phyloP scores from a whole-genome alignment of 176 grass and related monocot genomes.

The Aegilops sharonensis region DNA sequence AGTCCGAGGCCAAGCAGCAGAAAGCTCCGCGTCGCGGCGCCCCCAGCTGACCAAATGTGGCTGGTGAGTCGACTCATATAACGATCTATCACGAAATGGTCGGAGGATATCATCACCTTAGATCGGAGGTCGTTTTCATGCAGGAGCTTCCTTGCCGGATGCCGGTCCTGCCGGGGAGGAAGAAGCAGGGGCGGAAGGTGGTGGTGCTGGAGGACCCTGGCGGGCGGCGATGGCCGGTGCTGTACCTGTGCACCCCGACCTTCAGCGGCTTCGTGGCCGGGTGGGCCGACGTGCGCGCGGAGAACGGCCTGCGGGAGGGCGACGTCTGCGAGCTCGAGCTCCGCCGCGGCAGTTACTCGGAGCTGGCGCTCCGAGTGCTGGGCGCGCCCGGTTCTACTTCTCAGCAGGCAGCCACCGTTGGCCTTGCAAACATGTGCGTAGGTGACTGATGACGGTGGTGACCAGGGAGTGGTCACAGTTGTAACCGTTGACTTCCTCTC shows the following conservation, averaged over 20 bases:
- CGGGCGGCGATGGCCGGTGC: constrained; percentile 45
- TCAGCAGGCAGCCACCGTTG: background rate
- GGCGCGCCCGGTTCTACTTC: background rate
- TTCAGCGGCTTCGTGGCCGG: constrained; percentile 57
- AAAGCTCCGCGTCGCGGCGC: constrained; percentile 25
- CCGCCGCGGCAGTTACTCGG: background rate
- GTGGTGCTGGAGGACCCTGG: constrained; percentile 46
- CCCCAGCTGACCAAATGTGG: constrained; percentile 39
- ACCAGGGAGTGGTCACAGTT: too few relatives aligned
- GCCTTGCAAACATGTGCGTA: background rate
- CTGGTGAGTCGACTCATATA: constrained; percentile 43
- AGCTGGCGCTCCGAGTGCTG: constrained; percentile 34
- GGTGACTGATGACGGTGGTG: background rate
- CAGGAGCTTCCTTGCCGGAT: constrained; percentile 53
- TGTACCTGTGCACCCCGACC: constrained; percentile 45
- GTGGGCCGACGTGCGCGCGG: constrained; percentile 45
- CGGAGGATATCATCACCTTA: background rate
- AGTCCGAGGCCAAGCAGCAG: constrained; percentile 16
- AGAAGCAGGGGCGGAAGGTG: constrained; percentile 51
- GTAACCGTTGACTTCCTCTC: too few relatives aligned
- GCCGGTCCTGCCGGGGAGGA: constrained; percentile 37
- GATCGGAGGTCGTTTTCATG: background rate
- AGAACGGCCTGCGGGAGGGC: constrained; percentile 40
- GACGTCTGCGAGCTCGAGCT: constrained; percentile 52
- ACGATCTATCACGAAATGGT: background rate